Evolutionary conservation across 768 basidiomycete species (phyloP), one percentile per base, ranked within the genome.

Genomic region (Amanita rubescens): DNA sequence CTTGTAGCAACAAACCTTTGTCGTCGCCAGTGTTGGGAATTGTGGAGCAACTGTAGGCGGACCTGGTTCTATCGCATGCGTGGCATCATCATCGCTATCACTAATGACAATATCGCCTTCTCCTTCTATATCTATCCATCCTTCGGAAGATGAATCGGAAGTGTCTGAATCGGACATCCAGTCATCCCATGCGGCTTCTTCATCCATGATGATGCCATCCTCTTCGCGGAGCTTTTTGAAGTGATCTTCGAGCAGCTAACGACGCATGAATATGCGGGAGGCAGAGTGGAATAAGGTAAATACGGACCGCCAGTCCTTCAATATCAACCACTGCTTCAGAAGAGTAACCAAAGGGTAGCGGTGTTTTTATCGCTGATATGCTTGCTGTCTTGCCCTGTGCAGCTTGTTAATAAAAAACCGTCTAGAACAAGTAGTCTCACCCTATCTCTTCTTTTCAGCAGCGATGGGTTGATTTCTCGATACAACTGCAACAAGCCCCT

Each of bases 391-490:
- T 98, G 43, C 96, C 95, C 87, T 90, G 58, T n/a, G 51, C 12
- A 9, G 45, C 51, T 42, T 51, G 7, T 60, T 49, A 33, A 50
- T 60, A 54, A 59, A 12, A 42, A 11, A 3, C 9, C 53, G 17
- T n/a, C 33, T 30, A 46, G 54, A 1, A 54, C 34, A 0, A 55
- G 19, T 11, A 46, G 12, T 65, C 84, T 49, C 58, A 90, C 90
- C 60, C 94, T 72, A 64, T 98, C 95, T 54, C 91, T 75, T 57
- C 83, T 76, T 68, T 92, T 95, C 60, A 99, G 74, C 80, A 98
- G 79, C 6, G 82, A 84, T 1, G 96, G 96, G 66, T 97, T 96
- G 55, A 95, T 89, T 62, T 98, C 94, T n/a, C 96, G 77, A 72
- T 90, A 99, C 14, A 98, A 72, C 64, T 88, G 90, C 49, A 98